Base-by-base conservation (phyloP, 257 asterid genomes). In the Knoxia roxburghii region DNA sequence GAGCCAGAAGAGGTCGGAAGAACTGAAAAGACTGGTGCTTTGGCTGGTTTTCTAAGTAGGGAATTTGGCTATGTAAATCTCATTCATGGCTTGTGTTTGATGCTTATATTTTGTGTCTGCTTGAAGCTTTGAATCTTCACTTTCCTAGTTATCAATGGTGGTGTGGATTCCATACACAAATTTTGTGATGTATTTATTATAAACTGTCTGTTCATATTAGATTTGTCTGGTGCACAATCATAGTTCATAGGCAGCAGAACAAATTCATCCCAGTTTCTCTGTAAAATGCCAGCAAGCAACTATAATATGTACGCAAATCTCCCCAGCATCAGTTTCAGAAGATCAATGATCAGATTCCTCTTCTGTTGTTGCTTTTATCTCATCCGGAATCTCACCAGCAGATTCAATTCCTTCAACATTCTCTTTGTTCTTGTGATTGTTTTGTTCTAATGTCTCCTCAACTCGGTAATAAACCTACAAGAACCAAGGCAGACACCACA, bases 391-490 rank as follows among this genome's bases (percentile, higher is more conserved):
- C 52, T 49, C 30, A 55, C 33, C 43, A 13, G 70, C 54, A 14
- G 62, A 52, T 2, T 50, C 39, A 29, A 39, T 48, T 33, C 69
- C 78, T 74, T 75, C 52, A 52, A 61, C 46, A 50, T 32, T 46
- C 49, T 4, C 60, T 23, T 53, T 56, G 43, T 50, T 55, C 24
- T 30, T 37, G 33, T n/a, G 63, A 9, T 48, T 60, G 51, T 51
- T 70, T 48, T 79, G 77, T 63, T 80, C 61, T 18, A 54, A 29
- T 69, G 52, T 61, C 68, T 85, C 95, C n/a, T 89, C 95, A 49
- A 78, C 96, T 74, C 88, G 79, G 65, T 81, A 79, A 68, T 92
- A 89, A 37, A 82, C 98, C 98, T 91, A 76, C 65, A 72, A 51
- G 2, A 45, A 26, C 24, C n/a, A 65, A 62, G 40, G 27, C 2